Evolutionary conservation across 1,284 basidiomycete genomes (phyloP).

Genomic region (Leccinum idahoense): DNA sequence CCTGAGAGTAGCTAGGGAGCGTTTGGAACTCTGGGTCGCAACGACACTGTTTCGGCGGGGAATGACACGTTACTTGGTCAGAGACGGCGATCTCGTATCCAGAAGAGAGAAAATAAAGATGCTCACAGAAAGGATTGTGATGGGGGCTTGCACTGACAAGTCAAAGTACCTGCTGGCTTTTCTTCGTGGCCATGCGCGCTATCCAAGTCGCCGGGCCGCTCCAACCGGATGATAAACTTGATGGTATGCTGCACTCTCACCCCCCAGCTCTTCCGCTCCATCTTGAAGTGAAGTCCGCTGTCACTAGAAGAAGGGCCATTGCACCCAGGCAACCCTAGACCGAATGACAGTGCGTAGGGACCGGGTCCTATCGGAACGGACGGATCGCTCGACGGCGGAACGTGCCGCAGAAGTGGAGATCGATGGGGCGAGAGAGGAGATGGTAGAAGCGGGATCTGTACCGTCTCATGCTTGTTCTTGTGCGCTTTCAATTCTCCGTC

Average conservation of each 20-base stretch:
- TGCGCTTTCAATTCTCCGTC: conserved; percentile 44
- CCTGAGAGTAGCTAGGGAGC: conserved; percentile 64
- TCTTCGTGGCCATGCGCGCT: conserved; percentile 54
- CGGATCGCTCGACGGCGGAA: conserved; percentile 30
- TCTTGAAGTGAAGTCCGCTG: conserved; percentile 64
- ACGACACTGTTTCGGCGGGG: conserved; percentile 52
- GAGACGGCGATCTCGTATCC: background rate
- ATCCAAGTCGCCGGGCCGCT: conserved; percentile 36
- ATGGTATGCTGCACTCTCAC: conserved; percentile 77
- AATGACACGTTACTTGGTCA: background rate
- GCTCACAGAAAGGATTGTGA: conserved; percentile 72
- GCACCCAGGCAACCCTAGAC: conserved; percentile 52
- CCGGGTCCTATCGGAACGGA: conserved; percentile 63
- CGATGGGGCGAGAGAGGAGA: conserved; percentile 27
- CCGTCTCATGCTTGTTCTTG: conserved; percentile 28
- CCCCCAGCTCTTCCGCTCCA: conserved; percentile 76
- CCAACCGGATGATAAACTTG: conserved; percentile 82
- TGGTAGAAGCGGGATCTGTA: conserved; percentile 61
- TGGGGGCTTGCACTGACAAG: conserved; percentile 84
- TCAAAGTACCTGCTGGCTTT: conserved; percentile 75
- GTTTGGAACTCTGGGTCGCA: conserved; percentile 75
- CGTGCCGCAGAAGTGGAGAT: conserved; percentile 19
- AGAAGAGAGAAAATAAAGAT: background rate
- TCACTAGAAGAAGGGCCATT: conserved; percentile 28
- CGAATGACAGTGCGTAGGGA: conserved; percentile 59